Evolutionary conservation across 495 filamentous ascomycete genomes (phyloP), one percentile per base, ranked within the genome.

Genomic region (Penicillium roqueforti): DNA sequence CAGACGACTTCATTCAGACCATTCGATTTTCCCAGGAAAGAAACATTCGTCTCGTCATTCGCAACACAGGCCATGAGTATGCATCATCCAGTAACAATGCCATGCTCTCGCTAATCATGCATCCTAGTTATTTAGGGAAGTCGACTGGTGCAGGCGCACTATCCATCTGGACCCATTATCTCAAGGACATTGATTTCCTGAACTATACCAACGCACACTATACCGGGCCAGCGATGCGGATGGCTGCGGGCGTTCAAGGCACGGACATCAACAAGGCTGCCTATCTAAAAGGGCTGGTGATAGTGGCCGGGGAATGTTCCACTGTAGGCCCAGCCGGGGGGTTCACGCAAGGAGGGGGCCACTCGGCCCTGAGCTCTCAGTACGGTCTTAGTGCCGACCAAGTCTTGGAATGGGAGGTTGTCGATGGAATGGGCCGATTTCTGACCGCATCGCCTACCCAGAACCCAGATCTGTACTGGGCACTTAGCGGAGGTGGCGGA

Each of bases 141-240:
- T 77, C 79, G 13, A 81, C 76, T 1, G 83, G 82, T 8, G 69
- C 70, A 6, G 82, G 81, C 1, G 70, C 74, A 9, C 61, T 87
- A 4, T 65, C 61, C 3, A 34, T 71, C 32, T 85, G 82, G 82
- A 83, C 75, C 1, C 80, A 84, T 50, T 66, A 79, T 37, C 54
- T 85, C 3, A 80, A 81, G 53, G 41, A 58, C 23, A 74, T 77
- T 31, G 23, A 65, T 1, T 65, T 72, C 55, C 42, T 68, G 22
- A 38, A 68, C 36, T 78, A 74, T 56, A 36, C 42, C 5, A 65
- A 62, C 31, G 2, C 57, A 0, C n/a, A 54, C 19, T 82, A 82
- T 59, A 65, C 39, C 2, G 79, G 82, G 0, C 62, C 71, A 0
- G 79, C 80, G 9, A 60, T 83, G 47, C 79, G 74, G 8, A 29